Conservation (phyloP, 2,329 filamentous ascomycete species). For the Tolypocladium tundrense region DNA sequence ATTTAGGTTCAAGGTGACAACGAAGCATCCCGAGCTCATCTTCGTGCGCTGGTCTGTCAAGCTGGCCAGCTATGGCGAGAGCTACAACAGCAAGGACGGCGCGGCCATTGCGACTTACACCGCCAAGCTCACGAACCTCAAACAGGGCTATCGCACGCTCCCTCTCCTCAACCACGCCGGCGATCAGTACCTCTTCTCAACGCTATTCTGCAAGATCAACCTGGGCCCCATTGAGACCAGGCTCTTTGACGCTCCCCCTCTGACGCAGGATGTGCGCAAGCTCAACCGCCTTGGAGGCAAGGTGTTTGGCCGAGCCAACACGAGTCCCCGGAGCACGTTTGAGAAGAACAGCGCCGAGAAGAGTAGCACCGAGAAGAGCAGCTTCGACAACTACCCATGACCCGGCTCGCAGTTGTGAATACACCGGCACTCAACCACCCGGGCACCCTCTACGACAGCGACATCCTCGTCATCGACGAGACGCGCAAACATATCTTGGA, state of each 20-base stretch:
- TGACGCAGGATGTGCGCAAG: slow-evolving; percentile 33
- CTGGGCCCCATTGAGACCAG: slow-evolving; percentile 48
- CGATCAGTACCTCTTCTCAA: slow-evolving; percentile 90
- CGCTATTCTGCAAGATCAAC: slow-evolving; percentile 81
- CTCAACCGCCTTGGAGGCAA: slow-evolving; percentile 46
- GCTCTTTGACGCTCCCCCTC: slow-evolving; percentile 40
- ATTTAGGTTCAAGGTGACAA: slow-evolving; percentile 73
- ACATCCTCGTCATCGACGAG: background rate
- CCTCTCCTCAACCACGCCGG: slow-evolving; percentile 82
- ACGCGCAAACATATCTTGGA: background rate
- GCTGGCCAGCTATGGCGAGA: slow-evolving; percentile 69
- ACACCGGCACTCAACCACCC: background rate
- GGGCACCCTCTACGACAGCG: background rate
- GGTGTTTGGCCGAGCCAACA: slow-evolving; percentile 45
- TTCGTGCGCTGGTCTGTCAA: slow-evolving; percentile 91
- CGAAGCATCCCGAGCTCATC: slow-evolving; percentile 87
- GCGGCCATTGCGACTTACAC: slow-evolving; percentile 77
- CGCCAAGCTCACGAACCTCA: slow-evolving; percentile 79
- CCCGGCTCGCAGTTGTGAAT: background rate
- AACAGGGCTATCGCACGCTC: slow-evolving; percentile 85
- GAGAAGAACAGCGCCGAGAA: slow-evolving; percentile 40
- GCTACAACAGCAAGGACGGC: slow-evolving; percentile 45
- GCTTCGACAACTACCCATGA: slow-evolving; percentile 29
- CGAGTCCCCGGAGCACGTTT: slow-evolving; percentile 41
- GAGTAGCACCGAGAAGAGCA: slow-evolving; percentile 35